Percentiles rank a stretch among this genome's conserved stretches.
Conservation (phyloP, 208 protist genomes). For the Trichomonas gallinae region DNA sequence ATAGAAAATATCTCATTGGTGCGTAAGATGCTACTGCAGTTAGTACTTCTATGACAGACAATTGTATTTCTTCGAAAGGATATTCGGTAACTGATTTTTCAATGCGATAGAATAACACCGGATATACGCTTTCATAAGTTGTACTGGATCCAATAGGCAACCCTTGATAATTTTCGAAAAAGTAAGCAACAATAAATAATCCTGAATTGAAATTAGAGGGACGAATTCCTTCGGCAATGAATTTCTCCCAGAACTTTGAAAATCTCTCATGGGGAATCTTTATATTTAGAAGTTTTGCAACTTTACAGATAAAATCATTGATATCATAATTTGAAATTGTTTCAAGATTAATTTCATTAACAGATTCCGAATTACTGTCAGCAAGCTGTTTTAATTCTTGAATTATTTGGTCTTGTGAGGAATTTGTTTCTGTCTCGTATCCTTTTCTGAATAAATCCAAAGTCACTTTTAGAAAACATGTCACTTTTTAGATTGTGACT, state of each 20-base stretch:
- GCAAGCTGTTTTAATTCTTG: too few relatives aligned
- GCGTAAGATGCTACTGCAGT: neutral
- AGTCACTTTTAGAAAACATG: too few relatives aligned
- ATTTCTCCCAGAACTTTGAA: neutral
- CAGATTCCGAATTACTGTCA: too few relatives aligned
- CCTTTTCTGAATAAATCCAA: too few relatives aligned
- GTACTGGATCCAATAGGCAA: neutral
- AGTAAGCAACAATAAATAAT: neutral
- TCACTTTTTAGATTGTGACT: too few relatives aligned
- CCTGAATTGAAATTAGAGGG: neutral
- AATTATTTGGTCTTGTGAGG: too few relatives aligned
- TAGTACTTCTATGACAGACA: neutral
- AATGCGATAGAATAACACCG: neutral
- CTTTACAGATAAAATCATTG: neutral
- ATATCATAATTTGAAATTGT: neutral
- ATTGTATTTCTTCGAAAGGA: neutral
- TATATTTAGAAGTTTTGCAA: neutral
- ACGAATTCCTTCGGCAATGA: neutral
- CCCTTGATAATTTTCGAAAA: neutral
- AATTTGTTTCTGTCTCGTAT: too few relatives aligned
- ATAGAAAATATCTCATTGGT: neutral
- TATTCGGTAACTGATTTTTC: neutral
- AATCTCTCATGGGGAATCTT: neutral
- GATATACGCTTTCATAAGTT: neutral
- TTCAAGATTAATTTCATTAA: too few relatives aligned